A percentile compares a stretch with the other conserved stretches of the same genome.
phyloP scores from a whole-genome alignment of 495 filamentous ascomycete genomes.

The Neurospora sp. region DNA sequence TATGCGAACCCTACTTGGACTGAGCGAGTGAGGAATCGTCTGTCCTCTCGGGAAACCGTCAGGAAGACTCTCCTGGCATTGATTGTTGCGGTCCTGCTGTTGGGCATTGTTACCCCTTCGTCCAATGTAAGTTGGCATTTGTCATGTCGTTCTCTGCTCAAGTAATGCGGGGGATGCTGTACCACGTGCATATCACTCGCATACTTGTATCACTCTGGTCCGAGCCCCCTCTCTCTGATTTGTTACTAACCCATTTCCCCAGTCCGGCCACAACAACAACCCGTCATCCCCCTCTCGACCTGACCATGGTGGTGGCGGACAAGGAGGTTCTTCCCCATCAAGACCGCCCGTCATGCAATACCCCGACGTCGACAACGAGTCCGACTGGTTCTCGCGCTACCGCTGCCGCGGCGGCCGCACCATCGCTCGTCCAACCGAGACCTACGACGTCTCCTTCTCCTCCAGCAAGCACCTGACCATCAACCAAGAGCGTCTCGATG shows the following conservation, averaged over 20 bases:
- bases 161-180: not conserved
- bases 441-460: slow-evolving; percentile 22
- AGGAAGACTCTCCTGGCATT: slow-evolving; percentile 5
- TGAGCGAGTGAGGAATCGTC: slow-evolving; percentile 18
- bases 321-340: not conserved
- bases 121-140: not conserved
- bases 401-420: slow-evolving; percentile 18
- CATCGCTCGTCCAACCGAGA: slow-evolving; percentile 21
- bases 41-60: slow-evolving; percentile 16
- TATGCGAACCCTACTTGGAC: slow-evolving; percentile 15
- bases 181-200: not conserved
- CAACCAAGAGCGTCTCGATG: slow-evolving; percentile 9
- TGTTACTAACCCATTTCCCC: not conserved
- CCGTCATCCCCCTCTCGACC: not conserved
- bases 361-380: slow-evolving; percentile 12
- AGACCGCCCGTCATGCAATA: slow-evolving; percentile 9
- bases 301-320: not conserved
- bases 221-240: not conserved
- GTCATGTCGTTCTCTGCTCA: not conserved
- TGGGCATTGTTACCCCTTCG: not conserved
- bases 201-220: not conserved
- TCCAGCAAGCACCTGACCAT: slow-evolving; percentile 20
- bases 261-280: not conserved
- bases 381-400: slow-evolving; percentile 5
- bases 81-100: slow-evolving; percentile 17